Percentiles rank a stretch among this genome's conserved stretches.
phyloP scores from a whole-genome alignment of 768 basidiomycete species.

The Tulasnella sp. region DNA sequence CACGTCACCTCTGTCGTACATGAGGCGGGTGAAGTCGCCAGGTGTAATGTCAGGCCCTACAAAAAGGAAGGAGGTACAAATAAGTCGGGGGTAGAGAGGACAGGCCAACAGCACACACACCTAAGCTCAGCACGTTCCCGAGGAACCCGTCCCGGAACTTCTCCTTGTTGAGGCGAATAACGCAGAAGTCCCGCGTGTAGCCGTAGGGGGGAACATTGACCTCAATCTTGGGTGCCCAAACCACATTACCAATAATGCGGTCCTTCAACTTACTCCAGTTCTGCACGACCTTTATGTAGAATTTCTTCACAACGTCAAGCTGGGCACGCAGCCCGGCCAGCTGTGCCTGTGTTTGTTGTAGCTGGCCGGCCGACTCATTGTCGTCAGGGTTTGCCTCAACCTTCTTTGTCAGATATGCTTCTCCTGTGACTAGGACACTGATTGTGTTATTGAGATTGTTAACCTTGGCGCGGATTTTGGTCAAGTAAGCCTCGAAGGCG shows the following conservation, averaged over 20 bases:
- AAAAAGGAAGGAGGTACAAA: slow-evolving; percentile 24
- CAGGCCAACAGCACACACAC: not conserved
- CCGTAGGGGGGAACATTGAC: slow-evolving; percentile 34
- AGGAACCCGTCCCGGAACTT: slow-evolving; percentile 31
- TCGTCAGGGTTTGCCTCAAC: too few species aligned
- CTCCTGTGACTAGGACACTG: too few species aligned
- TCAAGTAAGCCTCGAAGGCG: slow-evolving; percentile 36
- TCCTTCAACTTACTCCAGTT: slow-evolving; percentile 36
- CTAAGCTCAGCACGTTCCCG: slow-evolving; percentile 32
- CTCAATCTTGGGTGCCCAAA: slow-evolving; percentile 41
- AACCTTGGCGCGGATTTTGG: slow-evolving; percentile 32
- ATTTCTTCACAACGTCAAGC: slow-evolving; percentile 27
- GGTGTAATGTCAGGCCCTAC: not conserved
- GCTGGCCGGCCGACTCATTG: too few species aligned
- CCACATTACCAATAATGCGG: slow-evolving; percentile 41
- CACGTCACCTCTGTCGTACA: slow-evolving; percentile 16
- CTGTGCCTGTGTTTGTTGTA: too few species aligned
- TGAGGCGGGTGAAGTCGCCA: not conserved
- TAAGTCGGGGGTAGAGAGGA: not conserved
- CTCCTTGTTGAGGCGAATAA: slow-evolving; percentile 33
- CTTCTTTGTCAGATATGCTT: too few species aligned
- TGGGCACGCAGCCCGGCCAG: too few species aligned
- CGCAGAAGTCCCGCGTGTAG: slow-evolving; percentile 34
- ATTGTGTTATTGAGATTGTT: slow-evolving; percentile 32
- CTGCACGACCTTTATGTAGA: slow-evolving; percentile 37